phyloP scores from a whole-genome alignment of 2,329 filamentous ascomycete genomes.

The Diaporthe australafricana region DNA sequence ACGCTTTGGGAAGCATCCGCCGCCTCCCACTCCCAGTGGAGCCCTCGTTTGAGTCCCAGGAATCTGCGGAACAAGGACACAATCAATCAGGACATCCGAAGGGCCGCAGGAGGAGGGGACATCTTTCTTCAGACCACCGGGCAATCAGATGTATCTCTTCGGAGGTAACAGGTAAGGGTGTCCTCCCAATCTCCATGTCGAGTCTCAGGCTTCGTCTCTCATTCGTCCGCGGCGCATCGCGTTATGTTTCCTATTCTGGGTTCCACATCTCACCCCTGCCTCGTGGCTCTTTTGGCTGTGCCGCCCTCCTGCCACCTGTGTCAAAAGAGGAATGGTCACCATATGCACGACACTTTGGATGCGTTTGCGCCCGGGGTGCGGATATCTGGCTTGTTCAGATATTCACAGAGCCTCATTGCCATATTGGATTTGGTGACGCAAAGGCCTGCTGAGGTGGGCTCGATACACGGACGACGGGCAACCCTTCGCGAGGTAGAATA shows the following conservation, averaged over 20 bases:
- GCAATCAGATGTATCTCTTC: slow-evolving; percentile 33
- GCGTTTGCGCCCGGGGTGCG: background rate
- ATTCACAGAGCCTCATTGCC: background rate
- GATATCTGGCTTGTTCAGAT: background rate
- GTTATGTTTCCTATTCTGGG: background rate
- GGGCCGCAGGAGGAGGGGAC: background rate
- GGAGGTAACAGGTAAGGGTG: slow-evolving; percentile 37
- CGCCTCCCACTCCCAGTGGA: background rate
- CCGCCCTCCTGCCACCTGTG: background rate
- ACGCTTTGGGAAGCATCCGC: background rate
- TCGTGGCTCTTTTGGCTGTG: background rate
- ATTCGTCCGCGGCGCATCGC: background rate
- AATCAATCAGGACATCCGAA: slow-evolving; percentile 2
- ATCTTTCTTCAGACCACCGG: background rate
- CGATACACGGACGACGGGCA: background rate
- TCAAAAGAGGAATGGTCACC: slow-evolving; percentile 9
- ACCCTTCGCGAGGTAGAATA: background rate
- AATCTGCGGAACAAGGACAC: background rate
- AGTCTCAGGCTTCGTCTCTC: background rate
- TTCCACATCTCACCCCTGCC: background rate
- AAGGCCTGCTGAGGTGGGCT: background rate
- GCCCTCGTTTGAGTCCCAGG: background rate
- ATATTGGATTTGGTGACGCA: background rate
- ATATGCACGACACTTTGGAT: slow-evolving; percentile 12
- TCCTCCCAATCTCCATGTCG: background rate